A percentile compares a stretch with the other conserved stretches of the same genome.
These are phyloP conservation scores for Candida sojae DNA, from an alignment of 1,139 yeast species.

Conservation along the genomic window DNA sequence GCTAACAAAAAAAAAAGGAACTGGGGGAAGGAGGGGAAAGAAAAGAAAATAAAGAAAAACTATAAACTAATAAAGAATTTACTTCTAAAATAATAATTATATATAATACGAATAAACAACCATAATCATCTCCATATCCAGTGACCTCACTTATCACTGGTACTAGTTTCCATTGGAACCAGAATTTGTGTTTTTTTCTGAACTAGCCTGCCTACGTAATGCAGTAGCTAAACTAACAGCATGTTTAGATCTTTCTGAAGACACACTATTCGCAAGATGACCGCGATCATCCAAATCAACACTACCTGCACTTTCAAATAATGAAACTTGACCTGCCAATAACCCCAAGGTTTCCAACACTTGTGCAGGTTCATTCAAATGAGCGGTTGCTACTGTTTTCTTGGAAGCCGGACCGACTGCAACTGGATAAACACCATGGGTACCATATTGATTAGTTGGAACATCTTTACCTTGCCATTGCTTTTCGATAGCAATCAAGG, in stretches of 20 bases:
- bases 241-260: constrained; percentile 42
- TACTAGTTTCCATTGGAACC: neutral
- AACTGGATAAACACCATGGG: constrained; percentile 78
- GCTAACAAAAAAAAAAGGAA: no score
- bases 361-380: constrained; percentile 81
- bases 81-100: no score
- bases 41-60: no score
- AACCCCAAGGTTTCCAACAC: constrained; percentile 85
- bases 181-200: constrained; percentile 15
- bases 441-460: constrained; percentile 46
- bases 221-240: constrained; percentile 37
- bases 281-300: constrained; percentile 77
- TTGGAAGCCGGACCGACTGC: constrained; percentile 96
- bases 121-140: neutral
- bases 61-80: no score
- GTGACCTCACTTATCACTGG: neutral
- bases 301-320: constrained; percentile 76
- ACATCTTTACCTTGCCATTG: constrained; percentile 41
- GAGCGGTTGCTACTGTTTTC: constrained; percentile 84
- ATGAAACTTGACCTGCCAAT: constrained; percentile 71
- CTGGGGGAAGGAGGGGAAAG: no score
- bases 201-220: constrained; percentile 16
- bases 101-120: no score
- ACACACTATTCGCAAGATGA: constrained; percentile 52
- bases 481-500: constrained; percentile 61